Evolutionary conservation across 2,329 filamentous ascomycete species (phyloP).

Genomic region (Alternaria triticimaculans): DNA sequence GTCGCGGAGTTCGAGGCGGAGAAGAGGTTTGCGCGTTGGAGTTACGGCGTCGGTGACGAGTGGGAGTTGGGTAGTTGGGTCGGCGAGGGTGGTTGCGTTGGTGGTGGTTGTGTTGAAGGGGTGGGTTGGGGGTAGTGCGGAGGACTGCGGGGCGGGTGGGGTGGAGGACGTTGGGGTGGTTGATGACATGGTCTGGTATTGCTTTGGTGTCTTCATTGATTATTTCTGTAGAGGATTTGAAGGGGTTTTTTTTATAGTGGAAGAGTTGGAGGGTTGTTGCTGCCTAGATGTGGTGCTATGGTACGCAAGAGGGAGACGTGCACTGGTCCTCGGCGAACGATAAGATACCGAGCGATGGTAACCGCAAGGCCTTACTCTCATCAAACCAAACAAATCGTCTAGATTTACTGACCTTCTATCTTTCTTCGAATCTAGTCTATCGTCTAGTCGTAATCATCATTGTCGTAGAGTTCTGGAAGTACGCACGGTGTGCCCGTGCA

Average conservation of each 20-base stretch:
- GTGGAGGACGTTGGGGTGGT: constrained; percentile 18
- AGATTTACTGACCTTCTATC: background rate
- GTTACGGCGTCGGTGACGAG: constrained; percentile 20
- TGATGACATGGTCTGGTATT: constrained; percentile 48
- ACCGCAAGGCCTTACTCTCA: background rate
- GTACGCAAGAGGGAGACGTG: background rate
- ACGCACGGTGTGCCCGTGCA: background rate
- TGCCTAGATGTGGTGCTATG: background rate
- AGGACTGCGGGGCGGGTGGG: constrained; percentile 37
- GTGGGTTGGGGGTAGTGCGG: constrained; percentile 33
- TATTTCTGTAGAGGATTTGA: background rate
- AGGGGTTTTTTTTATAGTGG: background rate
- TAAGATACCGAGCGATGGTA: background rate
- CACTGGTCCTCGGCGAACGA: background rate
- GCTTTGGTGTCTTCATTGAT: constrained; percentile 32
- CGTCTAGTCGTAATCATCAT: background rate
- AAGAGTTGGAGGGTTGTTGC: background rate
- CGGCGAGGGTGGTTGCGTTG: background rate
- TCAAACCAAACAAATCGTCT: background rate
- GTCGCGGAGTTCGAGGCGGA: constrained; percentile 58
- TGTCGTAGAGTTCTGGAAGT: background rate
- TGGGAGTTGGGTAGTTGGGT: background rate
- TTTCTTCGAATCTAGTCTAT: background rate
- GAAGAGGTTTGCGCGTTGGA: constrained; percentile 50
- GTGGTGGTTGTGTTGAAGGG: constrained; percentile 7